These are phyloP conservation scores for Tolypocladium sp. DNA, from an alignment of 2,329 filamentous ascomycete species.

Conservation along the genomic window DNA sequence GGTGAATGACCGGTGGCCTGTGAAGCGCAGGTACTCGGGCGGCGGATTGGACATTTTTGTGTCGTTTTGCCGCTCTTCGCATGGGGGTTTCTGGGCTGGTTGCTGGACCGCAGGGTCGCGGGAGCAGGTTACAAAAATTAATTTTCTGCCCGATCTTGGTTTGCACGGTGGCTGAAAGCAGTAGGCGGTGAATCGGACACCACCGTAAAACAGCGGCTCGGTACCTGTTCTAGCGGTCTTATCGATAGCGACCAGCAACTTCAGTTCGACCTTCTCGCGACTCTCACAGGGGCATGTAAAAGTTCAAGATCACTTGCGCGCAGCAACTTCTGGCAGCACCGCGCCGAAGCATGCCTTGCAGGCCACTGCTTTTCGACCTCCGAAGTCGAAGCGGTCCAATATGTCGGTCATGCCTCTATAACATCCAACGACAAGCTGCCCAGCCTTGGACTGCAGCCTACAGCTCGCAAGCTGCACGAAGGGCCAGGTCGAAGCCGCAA, in stretches of 20 bases:
- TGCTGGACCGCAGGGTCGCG: background rate
- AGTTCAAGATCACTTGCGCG: background rate
- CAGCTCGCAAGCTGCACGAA: conserved; percentile 18
- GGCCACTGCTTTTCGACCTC: conserved; percentile 25
- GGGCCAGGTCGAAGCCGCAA: conserved; percentile 9
- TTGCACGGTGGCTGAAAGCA: background rate
- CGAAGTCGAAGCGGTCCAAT: conserved; percentile 23
- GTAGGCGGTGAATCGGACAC: conserved; percentile 20
- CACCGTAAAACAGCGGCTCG: background rate
- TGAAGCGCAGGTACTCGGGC: conserved; percentile 62
- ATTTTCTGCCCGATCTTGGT: conserved; percentile 23
- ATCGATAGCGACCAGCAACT: conserved; percentile 20
- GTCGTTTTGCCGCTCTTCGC: conserved; percentile 4
- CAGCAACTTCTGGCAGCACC: background rate
- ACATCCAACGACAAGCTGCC: conserved; percentile 17
- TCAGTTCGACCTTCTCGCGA: background rate
- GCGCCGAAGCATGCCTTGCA: conserved; percentile 22
- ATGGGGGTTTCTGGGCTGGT: background rate
- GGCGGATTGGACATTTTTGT: conserved; percentile 27
- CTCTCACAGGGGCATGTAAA: background rate
- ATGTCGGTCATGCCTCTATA: conserved; percentile 26
- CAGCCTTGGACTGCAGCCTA: conserved; percentile 20
- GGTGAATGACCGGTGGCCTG: conserved; percentile 72
- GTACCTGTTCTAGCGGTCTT: conserved; percentile 7
- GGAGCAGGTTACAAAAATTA: conserved; percentile 19